Conservation (phyloP, 257 asterid genomes). For the Rehmannia glutinosa region DNA sequence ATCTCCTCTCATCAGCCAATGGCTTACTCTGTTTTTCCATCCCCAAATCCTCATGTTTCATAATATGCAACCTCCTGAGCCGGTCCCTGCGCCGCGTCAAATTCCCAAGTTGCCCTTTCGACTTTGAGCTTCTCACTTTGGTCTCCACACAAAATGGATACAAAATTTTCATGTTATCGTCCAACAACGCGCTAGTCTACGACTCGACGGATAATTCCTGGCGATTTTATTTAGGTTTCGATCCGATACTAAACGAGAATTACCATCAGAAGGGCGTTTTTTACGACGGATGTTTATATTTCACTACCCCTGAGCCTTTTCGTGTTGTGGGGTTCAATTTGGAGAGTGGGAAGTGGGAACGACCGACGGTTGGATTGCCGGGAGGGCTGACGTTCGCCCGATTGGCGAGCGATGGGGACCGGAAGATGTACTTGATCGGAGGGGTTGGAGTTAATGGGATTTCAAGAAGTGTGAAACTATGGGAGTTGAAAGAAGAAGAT, state of each 20-base stretch:
- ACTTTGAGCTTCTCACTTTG: slow-evolving; percentile 43
- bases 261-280: slow-evolving; percentile 46
- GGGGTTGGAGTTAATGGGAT: slow-evolving; percentile 66
- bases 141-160: slow-evolving; percentile 21
- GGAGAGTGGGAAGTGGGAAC: slow-evolving; percentile 50
- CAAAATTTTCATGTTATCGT: slow-evolving; percentile 40
- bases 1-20: slow-evolving; percentile 37
- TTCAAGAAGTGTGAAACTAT: slow-evolving; percentile 55
- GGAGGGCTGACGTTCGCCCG: slow-evolving; percentile 42
- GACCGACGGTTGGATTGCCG: slow-evolving; percentile 25
- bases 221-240: slow-evolving; percentile 29
- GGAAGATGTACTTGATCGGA: slow-evolving; percentile 53
- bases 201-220: slow-evolving; percentile 34
- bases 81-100: slow-evolving; percentile 33
- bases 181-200: slow-evolving; percentile 33
- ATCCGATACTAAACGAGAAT: slow-evolving; percentile 23
- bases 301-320: slow-evolving; percentile 61
- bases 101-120: slow-evolving; percentile 43
- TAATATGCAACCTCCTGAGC: slow-evolving; percentile 41
- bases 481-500: slow-evolving; percentile 50
- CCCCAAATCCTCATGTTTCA: slow-evolving; percentile 31
- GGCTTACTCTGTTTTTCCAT: slow-evolving; percentile 56
- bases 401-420: slow-evolving; percentile 37
- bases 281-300: slow-evolving; percentile 33
- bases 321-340: slow-evolving; percentile 24